Base-by-base conservation (phyloP, 768 basidiomycete species). In the Russula foetens region DNA sequence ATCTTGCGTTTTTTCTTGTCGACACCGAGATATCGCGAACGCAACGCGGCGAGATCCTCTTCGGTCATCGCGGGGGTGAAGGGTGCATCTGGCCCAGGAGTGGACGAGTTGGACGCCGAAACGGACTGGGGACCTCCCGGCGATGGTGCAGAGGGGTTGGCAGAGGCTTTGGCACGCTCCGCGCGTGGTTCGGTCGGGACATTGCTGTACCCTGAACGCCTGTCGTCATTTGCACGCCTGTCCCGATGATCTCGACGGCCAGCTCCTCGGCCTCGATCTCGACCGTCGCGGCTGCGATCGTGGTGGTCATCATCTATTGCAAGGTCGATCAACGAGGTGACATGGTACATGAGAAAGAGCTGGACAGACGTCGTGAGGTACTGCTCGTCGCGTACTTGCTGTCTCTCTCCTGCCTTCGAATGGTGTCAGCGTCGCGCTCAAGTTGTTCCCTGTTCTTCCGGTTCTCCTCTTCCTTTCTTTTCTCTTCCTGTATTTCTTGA, bases 1-100 rank as follows among this genome's bases (percentile, higher is more conserved):
- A 92, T 89, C 73, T 91, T 93, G 43, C 92, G 87, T 75, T 94
- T 95, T 80, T 95, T 94, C 73, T 85, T 91, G 72, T 90, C 88
- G 21, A 92, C 89, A 5, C 97, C 97, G 33, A 99, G 85, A 72
- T 99, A 98, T 39, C 96, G 84, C 24, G 94, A 91, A 8, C 92
- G 87, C 66, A 98, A 87, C 0, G 88, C 90, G 0, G 78, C 77
- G 7, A 96, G 79, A 69, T 96, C 95, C 50, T 77, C 81, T 51
- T 88, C 86, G 1, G 89, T 84, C 85, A 92, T 89, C 4, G 85
- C 83, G 1, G 90, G 79, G 14, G 76, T 75, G 58, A 75, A 80
- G 5, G 74, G 63, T 9, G 75, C 70, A 6, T 76, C 75, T 2
- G 76, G 70, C 19, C 75, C 75, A 11, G 75, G 70, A 21, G 74